Percentiles rank a stretch among this genome's conserved stretches.
These are phyloP conservation scores for Xylaria sp. DNA, from an alignment of 2,329 filamentous ascomycete species.

Conservation along the genomic window DNA sequence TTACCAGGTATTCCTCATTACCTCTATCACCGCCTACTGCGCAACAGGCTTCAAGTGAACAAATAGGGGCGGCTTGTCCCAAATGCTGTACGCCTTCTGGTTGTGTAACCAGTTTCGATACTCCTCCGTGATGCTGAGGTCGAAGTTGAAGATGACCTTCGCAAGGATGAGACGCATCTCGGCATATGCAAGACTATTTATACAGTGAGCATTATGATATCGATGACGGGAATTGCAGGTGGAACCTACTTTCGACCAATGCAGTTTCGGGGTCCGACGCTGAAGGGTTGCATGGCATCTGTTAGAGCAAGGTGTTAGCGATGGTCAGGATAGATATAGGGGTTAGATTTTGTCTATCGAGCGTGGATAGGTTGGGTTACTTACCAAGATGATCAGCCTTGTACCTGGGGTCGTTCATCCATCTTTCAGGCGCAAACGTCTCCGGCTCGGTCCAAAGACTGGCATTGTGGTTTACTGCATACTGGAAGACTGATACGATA, in stretches of 20 bases:
- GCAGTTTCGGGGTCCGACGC: conserved; percentile 36
- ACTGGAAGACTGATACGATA: conserved; percentile 34
- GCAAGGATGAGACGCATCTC: conserved; percentile 39
- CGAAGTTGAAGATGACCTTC: conserved; percentile 36
- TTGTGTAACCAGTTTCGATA: conserved; percentile 26
- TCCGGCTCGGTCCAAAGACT: conserved; percentile 35
- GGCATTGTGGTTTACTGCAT: conserved; percentile 33
- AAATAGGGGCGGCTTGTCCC: conserved; percentile 32
- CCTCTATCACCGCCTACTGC: not conserved
- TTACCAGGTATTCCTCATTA: too few species aligned
- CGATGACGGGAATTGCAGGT: not conserved
- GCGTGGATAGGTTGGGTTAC: not conserved
- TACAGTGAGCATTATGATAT: not conserved
- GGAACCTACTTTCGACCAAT: conserved; percentile 36
- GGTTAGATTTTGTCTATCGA: too few species aligned
- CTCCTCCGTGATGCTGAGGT: conserved; percentile 31
- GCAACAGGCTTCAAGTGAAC: conserved; percentile 25
- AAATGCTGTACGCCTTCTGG: conserved; percentile 32
- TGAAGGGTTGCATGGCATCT: conserved; percentile 35
- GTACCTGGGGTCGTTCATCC: conserved; percentile 29
- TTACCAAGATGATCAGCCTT: conserved; percentile 30
- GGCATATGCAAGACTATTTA: conserved; percentile 35
- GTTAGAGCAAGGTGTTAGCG: not conserved
- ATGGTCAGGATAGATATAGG: not conserved
- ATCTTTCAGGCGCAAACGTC: conserved; percentile 38